A percentile compares a stretch with the other conserved stretches of the same genome.
Evolutionary conservation across 2,329 filamentous ascomycete species (phyloP).

Genomic region (Alternaria triticimaculans): DNA sequence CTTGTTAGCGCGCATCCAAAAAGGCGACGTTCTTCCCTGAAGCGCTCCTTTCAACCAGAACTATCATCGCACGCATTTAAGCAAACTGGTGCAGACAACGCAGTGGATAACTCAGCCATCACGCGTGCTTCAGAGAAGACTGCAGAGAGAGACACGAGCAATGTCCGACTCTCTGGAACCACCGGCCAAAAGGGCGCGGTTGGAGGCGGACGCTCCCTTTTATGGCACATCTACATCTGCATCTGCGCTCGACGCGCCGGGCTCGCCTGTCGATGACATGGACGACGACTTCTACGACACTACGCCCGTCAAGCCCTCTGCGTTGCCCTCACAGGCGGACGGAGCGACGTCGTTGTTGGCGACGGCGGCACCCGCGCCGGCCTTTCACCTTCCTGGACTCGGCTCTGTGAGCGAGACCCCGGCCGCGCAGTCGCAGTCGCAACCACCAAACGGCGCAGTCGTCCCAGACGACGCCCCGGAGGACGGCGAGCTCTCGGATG

Average conservation of each 20-base stretch:
- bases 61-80: slow-evolving; percentile 34
- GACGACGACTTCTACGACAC: slow-evolving; percentile 50
- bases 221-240: slow-evolving; percentile 40
- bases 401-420: slow-evolving; percentile 36
- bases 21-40: slow-evolving; percentile 31
- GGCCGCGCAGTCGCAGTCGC: slow-evolving; percentile 29
- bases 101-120: slow-evolving; percentile 34
- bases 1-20: slow-evolving; percentile 33
- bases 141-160: slow-evolving; percentile 31
- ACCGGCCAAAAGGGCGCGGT: slow-evolving; percentile 52
- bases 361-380: slow-evolving; percentile 32
- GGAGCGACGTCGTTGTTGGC: slow-evolving; percentile 24
- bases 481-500: slow-evolving; percentile 45
- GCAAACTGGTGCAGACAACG: slow-evolving; percentile 36
- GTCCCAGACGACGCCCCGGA: slow-evolving; percentile 30
- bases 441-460: slow-evolving; percentile 22
- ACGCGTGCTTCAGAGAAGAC: slow-evolving; percentile 33
- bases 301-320: slow-evolving; percentile 37
- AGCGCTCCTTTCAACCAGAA: slow-evolving; percentile 20
- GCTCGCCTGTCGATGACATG: slow-evolving; percentile 49
- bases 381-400: slow-evolving; percentile 46
- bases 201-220: slow-evolving; percentile 47
- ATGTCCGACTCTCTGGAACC: slow-evolving; percentile 48
- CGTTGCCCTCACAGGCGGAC: slow-evolving; percentile 25
- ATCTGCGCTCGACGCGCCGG: slow-evolving; percentile 42